A percentile compares a stretch with the other conserved stretches of the same genome.
Conservation (phyloP, 495 filamentous ascomycete species). For the Parathielavia hyrcaniae region DNA sequence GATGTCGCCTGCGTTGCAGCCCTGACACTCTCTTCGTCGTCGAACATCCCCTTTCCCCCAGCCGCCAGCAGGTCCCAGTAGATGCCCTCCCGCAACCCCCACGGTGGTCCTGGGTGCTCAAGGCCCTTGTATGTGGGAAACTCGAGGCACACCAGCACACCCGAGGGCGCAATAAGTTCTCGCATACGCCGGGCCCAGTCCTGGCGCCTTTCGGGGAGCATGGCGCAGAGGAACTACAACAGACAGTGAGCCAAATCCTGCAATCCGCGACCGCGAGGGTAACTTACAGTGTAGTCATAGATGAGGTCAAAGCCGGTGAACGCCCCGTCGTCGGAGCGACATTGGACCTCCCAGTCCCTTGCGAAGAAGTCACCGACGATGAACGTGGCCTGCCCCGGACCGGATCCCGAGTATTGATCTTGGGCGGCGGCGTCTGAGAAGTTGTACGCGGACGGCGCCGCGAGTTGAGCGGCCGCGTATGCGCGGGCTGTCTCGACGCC, state of each 20-base stretch:
- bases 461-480: conserved; percentile 14
- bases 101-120: conserved; percentile 60
- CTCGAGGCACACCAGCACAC: conserved; percentile 67
- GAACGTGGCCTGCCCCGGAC: conserved; percentile 40
- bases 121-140: conserved; percentile 67
- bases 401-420: not conserved
- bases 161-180: conserved; percentile 53
- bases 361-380: conserved; percentile 64
- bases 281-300: conserved; percentile 70
- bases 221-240: conserved; percentile 68
- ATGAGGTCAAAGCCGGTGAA: conserved; percentile 57
- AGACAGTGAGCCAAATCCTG: not conserved
- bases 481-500: conserved; percentile 52
- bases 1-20: conserved; percentile 21
- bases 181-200: conserved; percentile 60
- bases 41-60: conserved; percentile 57
- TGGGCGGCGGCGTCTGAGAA: conserved; percentile 15
- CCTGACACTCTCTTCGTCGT: conserved; percentile 33
- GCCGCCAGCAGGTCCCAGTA: conserved; percentile 59
- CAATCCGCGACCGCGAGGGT: not conserved
- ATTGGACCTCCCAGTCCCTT: conserved; percentile 50
- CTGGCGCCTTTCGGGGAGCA: conserved; percentile 56
- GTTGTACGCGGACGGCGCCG: conserved; percentile 38
- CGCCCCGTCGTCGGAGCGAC: conserved; percentile 35
- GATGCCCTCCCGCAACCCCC: conserved; percentile 48